These are phyloP conservation scores for Rhizopus microsporus DNA, from an alignment of 371 early-diverging fungal species.

Conservation along the genomic window DNA sequence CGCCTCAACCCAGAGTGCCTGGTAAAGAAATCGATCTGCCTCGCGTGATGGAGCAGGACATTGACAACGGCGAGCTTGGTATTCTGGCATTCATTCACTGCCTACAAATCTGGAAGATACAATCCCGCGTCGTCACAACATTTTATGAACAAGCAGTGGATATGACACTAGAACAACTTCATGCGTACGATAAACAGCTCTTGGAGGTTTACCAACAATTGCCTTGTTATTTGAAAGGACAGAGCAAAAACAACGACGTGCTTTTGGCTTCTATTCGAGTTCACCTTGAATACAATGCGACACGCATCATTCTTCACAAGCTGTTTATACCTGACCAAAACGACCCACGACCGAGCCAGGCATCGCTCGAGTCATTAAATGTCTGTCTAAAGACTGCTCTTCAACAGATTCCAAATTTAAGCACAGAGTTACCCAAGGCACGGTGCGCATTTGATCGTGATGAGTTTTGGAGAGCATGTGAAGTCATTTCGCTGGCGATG, in stretches of 20 bases:
- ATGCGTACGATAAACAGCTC: constrained; percentile 24
- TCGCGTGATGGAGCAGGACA: constrained; percentile 37
- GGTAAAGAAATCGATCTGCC: constrained; percentile 33
- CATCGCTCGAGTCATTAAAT: constrained; percentile 34
- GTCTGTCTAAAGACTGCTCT: constrained; percentile 33
- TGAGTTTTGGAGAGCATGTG: constrained; percentile 41
- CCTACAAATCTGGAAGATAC: constrained; percentile 29
- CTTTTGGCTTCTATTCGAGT: constrained; percentile 38
- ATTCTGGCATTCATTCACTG: constrained; percentile 27
- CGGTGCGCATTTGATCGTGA: constrained; percentile 43
- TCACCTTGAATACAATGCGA: constrained; percentile 41
- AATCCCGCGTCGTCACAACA: constrained; percentile 26
- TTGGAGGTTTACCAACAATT: constrained; percentile 16
- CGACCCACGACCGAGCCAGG: constrained; percentile 20
- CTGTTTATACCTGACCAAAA: constrained; percentile 38
- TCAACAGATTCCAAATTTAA: neutral
- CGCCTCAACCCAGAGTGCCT: constrained; percentile 22
- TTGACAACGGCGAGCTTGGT: constrained; percentile 32
- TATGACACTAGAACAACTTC: constrained; percentile 25
- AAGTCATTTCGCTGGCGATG: constrained; percentile 35
- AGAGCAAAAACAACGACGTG: constrained; percentile 19
- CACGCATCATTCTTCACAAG: constrained; percentile 41
- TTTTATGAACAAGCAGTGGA: constrained; percentile 28
- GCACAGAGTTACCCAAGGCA: too few species aligned
- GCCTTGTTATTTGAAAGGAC: too few species aligned